Base-by-base conservation (phyloP, 139 green algal species). In the Volvox africanus region DNA sequence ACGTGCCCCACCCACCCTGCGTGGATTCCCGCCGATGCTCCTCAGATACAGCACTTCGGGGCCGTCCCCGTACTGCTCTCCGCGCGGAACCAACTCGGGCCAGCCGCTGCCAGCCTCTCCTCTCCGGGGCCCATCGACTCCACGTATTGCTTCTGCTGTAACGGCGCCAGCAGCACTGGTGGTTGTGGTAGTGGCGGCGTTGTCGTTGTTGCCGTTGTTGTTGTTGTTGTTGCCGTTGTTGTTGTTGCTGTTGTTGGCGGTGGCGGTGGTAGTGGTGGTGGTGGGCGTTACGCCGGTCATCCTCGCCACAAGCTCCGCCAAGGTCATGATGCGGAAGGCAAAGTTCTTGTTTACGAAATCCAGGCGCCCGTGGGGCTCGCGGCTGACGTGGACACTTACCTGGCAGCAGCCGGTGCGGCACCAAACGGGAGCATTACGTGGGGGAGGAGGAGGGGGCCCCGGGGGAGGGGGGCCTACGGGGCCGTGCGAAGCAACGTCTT, bases 291-390 rank as follows among this genome's bases (percentile, higher is more conserved):
- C 65, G 65, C 21, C 65, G 65, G 24, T 12, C 13, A 84, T 62
- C 37, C 90, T 69, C 20, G 32, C 77, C 20, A 96, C 24, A 1
- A 96, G 88, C 76, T 97, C 93, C 9, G 37, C 30, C 35, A 95
- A 88, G 2, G 76, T 65, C 92, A 96, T 95, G 28, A 67, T 92
- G 28, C 85, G 36, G 93, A 94, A 97, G 78, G 82, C 81, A 77
- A 95, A 97, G 88, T 97, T 97, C 89, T 95, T 96, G 83, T 92
- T 24, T 11, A 95, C 93, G 68, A 97, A 97, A 88, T 96, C 90
- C 61, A 97, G 78, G 35, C 78, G 82, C 30, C 89, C 94, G 44
- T 21, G 1, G 0, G 88, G 82, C 21, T 93, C 80, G 33, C 61
- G 44, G 22, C n/a, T 93, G 16, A 95, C 94, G 61, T 95, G 94